Conservation (phyloP, 1,139 yeast species). For the Casaregolazyma lundiana region DNA sequence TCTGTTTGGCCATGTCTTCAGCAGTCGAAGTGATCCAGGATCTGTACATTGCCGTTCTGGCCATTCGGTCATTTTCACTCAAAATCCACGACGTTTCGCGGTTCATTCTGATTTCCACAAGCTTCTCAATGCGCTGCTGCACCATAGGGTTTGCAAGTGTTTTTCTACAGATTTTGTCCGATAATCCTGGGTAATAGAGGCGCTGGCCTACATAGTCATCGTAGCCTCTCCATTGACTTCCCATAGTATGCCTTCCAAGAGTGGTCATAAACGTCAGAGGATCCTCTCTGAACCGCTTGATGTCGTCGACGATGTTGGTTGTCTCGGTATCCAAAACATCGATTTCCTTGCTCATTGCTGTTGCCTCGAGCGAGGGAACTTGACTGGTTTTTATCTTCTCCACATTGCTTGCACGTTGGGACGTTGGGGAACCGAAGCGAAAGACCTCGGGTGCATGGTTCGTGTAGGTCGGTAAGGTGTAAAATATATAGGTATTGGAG, state of each 20-base stretch:
- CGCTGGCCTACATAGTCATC: constrained; percentile 37
- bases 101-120: constrained; percentile 34
- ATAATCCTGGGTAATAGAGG: constrained; percentile 33
- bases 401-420: constrained; percentile 2
- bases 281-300: constrained; percentile 34
- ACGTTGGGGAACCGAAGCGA: too few relatives aligned
- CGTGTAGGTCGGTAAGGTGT: too few relatives aligned
- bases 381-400: background rate
- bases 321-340: constrained; percentile 7
- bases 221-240: constrained; percentile 37
- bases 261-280: constrained; percentile 33
- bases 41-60: constrained; percentile 26
- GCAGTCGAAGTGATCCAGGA: constrained; percentile 32
- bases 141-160: constrained; percentile 33
- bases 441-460: too few relatives aligned
- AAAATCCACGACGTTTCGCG: constrained; percentile 18
- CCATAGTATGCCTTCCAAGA: constrained; percentile 31
- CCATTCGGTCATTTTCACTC: constrained; percentile 23
- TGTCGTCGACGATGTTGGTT: constrained; percentile 24
- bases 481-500: too few relatives aligned
- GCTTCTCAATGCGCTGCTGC: constrained; percentile 27
- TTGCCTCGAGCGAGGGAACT: background rate
- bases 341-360: constrained; percentile 8
- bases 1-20: constrained; percentile 30
- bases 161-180: constrained; percentile 28